phyloP scores from a whole-genome alignment of 768 basidiomycete genomes.

The Chalciporus pseudorubinellus region DNA sequence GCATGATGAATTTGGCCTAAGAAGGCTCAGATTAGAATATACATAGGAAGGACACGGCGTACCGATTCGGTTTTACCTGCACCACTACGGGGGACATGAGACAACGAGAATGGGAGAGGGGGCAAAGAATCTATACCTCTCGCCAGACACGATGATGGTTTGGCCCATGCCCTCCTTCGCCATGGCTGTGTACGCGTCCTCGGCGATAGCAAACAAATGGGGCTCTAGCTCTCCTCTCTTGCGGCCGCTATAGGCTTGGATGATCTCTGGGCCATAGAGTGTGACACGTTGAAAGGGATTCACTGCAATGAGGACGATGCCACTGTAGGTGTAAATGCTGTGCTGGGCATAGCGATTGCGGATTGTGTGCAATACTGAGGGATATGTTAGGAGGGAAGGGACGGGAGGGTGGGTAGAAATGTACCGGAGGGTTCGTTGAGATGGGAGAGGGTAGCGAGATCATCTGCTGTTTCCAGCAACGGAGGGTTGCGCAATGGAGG shows the following conservation, averaged over 20 bases:
- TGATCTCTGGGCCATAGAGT: constrained; percentile 94
- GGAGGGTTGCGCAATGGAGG: constrained; percentile 97
- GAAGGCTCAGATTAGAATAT: constrained; percentile 7
- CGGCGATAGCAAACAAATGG: constrained; percentile 97
- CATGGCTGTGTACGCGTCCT: constrained; percentile 99
- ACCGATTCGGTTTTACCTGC: constrained; percentile 99
- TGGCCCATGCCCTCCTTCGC: constrained; percentile 90
- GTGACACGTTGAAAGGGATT: constrained; percentile 98
- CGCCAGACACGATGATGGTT: constrained; percentile 98
- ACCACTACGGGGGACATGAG: constrained; percentile 58
- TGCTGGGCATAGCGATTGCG: constrained; percentile 95
- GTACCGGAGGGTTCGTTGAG: constrained; percentile 95
- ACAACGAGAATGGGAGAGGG: neutral
- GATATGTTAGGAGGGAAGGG: neutral
- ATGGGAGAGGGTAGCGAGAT: constrained; percentile 96
- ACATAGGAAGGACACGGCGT: constrained; percentile 23
- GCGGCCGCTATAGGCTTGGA: constrained; percentile 92
- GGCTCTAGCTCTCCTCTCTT: constrained; percentile 95
- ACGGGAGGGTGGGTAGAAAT: constrained; percentile 16
- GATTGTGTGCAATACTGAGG: constrained; percentile 90
- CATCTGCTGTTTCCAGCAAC: constrained; percentile 93
- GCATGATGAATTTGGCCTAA: constrained; percentile 97
- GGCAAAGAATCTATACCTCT: constrained; percentile 60
- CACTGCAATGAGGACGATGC: constrained; percentile 97
- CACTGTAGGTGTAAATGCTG: constrained; percentile 98